A percentile compares a stretch with the other conserved stretches of the same genome.
Conservation (phyloP, 2,329 filamentous ascomycete species). For the Xylariaceae sp. region DNA sequence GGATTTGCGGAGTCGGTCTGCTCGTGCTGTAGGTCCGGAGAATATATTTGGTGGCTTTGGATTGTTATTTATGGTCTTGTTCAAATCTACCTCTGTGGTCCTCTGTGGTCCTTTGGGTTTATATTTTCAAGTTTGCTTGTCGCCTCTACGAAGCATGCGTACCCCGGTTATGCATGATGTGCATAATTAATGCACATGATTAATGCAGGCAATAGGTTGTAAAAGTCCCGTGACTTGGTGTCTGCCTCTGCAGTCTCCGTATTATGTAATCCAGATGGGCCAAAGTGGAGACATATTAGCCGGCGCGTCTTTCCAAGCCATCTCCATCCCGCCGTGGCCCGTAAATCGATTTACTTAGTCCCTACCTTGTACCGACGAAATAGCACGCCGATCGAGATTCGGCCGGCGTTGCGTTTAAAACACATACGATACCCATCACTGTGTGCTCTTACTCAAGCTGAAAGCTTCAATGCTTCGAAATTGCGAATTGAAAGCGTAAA, state of each 20-base stretch:
- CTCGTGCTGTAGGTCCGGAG: no score
- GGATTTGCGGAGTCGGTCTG: no score
- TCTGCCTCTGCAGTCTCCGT: constrained; percentile 12
- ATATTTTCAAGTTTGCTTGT: no score
- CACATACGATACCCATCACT: neutral
- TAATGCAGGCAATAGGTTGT: neutral
- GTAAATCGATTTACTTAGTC: neutral
- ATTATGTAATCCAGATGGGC: constrained; percentile 25
- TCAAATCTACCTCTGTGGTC: no score
- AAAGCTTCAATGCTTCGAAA: constrained; percentile 8
- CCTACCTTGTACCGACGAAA: constrained; percentile 1
- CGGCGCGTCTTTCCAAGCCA: neutral
- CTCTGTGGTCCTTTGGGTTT: no score
- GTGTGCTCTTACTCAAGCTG: neutral
- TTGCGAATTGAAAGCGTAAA: neutral
- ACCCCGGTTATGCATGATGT: no score
- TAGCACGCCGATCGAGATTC: neutral
- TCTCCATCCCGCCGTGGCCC: neutral
- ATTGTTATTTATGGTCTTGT: no score
- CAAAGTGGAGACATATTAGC: constrained; percentile 6
- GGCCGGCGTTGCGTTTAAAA: constrained; percentile 2
- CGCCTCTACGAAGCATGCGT: no score
- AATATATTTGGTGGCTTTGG: no score
- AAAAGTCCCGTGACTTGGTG: constrained; percentile 25
- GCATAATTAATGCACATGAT: no score